Conservation (phyloP, 176 grass and related monocot genomes). For the Tillandsia fasciculata region DNA sequence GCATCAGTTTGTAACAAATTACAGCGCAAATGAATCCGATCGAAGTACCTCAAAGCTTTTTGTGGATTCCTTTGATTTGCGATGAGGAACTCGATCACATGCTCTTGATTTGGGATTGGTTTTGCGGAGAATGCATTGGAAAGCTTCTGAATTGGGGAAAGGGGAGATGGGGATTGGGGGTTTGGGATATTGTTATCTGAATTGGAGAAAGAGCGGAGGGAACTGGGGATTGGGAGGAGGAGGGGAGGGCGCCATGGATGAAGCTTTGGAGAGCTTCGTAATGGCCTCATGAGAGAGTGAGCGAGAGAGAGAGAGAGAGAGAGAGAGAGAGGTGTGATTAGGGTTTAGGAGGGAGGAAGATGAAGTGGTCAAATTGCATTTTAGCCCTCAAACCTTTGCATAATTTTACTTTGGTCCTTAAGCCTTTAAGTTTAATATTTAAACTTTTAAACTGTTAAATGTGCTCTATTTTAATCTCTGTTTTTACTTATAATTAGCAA, state of each 20-base stretch:
- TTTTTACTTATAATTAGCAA: too few relatives aligned
- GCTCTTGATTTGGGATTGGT: conserved; percentile 24
- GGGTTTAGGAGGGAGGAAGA: background rate
- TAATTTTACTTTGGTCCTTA: too few relatives aligned
- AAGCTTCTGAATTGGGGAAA: conserved; percentile 24
- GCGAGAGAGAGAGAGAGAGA: conserved; percentile 15
- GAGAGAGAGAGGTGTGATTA: conserved; percentile 1
- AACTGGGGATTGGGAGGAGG: conserved; percentile 11
- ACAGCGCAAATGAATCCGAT: background rate
- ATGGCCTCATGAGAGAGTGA: conserved; percentile 7
- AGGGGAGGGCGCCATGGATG: conserved; percentile 16
- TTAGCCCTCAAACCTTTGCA: too few relatives aligned
- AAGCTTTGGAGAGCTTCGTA: conserved; percentile 11
- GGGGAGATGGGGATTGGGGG: conserved; percentile 10
- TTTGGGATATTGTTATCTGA: background rate
- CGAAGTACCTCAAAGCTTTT: conserved; percentile 20
- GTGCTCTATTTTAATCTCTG: too few relatives aligned
- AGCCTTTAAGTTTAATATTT: too few relatives aligned
- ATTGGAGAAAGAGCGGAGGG: background rate
- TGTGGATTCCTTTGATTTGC: conserved; percentile 10
- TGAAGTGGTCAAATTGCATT: too few relatives aligned
- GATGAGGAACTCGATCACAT: conserved; percentile 5
- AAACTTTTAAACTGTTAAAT: too few relatives aligned
- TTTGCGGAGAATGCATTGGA: conserved; percentile 1
- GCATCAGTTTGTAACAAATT: conserved; percentile 5